Percentiles rank a stretch among this genome's conserved stretches.
Conservation (phyloP, 768 basidiomycete species). For the Flagelloscypha sp. region DNA sequence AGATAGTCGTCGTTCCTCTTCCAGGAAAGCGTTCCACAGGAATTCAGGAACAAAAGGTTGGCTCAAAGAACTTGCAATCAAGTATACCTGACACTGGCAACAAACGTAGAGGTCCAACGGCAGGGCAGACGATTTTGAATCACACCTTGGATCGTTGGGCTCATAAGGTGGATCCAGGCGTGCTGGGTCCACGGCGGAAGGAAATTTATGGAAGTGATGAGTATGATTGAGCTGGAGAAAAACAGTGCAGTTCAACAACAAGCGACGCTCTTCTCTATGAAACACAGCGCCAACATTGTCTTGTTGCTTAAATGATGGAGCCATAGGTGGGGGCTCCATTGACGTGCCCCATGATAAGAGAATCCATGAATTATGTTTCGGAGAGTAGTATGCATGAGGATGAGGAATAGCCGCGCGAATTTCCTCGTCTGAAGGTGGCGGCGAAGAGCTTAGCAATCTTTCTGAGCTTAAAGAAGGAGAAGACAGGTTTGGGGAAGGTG, state of each 20-base stretch:
- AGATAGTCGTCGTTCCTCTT: conserved; percentile 28
- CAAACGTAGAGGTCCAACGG: conserved; percentile 47
- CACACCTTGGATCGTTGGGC: conserved; percentile 21
- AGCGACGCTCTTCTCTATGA: no score
- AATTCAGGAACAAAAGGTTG: conserved; percentile 40
- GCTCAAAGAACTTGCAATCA: conserved; percentile 38
- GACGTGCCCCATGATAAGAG: conserved; percentile 38
- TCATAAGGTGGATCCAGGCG: conserved; percentile 36
- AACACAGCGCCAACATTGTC: conserved; percentile 29
- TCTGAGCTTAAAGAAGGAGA: conserved; percentile 1
- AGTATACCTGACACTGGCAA: conserved; percentile 47
- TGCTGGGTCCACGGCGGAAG: conserved; percentile 34
- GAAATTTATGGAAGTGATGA: conserved; percentile 46
- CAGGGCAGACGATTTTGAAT: conserved; percentile 11
- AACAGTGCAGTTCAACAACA: conserved; percentile 29
- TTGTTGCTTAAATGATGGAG: conserved; percentile 27
- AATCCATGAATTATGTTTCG: conserved; percentile 46
- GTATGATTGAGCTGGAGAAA: conserved; percentile 30
- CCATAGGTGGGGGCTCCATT: conserved; percentile 32
- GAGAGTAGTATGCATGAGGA: conserved; percentile 46
- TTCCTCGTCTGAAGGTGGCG: conserved; percentile 32
- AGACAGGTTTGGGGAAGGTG: conserved; percentile 21
- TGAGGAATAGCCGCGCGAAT: conserved; percentile 40
- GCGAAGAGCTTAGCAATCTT: not conserved
- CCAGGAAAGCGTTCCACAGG: conserved; percentile 32